A percentile compares a stretch with the other conserved stretches of the same genome.
Conservation (phyloP, 805 yeast genomes). For the Lipomyces sp. region DNA sequence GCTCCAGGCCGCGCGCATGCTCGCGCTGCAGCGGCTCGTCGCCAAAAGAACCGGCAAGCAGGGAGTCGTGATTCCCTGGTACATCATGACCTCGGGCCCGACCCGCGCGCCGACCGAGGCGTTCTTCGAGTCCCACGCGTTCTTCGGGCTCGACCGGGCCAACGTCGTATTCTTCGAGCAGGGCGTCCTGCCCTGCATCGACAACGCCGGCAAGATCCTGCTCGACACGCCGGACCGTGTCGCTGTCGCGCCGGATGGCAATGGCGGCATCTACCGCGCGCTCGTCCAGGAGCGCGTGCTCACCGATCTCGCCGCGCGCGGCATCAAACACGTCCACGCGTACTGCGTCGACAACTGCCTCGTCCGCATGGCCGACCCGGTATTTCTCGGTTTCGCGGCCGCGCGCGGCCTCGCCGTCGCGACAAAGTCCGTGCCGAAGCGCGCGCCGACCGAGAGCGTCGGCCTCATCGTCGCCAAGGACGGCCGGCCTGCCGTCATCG, state of each 20-base stretch:
- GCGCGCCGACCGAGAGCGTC: conserved; percentile 81
- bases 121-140: conserved; percentile 58
- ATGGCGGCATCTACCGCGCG: conserved; percentile 94
- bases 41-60: conserved; percentile 32
- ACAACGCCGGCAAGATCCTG: conserved; percentile 67
- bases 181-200: conserved; percentile 90
- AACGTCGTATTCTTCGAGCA: conserved; percentile 85
- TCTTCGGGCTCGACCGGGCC: conserved; percentile 62
- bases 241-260: conserved; percentile 94
- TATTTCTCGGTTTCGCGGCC: conserved; percentile 80
- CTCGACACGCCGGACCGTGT: conserved; percentile 53
- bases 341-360: conserved; percentile 94
- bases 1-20: conserved; percentile 84
- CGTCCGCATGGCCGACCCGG: conserved; percentile 91
- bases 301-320: conserved; percentile 61
- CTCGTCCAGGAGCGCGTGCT: conserved; percentile 60
- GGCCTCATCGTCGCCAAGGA: conserved; percentile 74
- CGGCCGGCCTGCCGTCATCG: conserved; percentile 81
- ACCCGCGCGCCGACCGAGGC: conserved; percentile 72
- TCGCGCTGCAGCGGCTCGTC: conserved; percentile 59
- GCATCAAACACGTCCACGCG: conserved; percentile 88
- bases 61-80: conserved; percentile 60
- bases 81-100: conserved; percentile 92
- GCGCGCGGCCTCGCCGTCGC: conserved; percentile 66
- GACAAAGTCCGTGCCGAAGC: conserved; percentile 91